These are phyloP conservation scores for Fraxinus nigra DNA, from an alignment of 305 asterid species.

Conservation along the genomic window DNA sequence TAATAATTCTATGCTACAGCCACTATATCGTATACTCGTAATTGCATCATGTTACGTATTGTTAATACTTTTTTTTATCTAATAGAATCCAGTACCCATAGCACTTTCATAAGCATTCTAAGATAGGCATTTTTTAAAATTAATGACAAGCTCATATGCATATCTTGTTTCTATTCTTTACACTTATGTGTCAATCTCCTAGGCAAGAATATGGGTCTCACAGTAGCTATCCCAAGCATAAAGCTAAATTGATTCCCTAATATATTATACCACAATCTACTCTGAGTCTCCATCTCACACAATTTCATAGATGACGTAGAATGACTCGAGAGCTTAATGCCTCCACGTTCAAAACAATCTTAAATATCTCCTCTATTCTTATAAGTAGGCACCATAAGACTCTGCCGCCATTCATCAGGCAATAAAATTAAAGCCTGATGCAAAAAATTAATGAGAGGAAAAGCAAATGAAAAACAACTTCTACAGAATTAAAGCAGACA, in stretches of 20 bases:
- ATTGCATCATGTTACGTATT: neutral
- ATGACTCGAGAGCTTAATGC: neutral
- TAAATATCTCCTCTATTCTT: neutral
- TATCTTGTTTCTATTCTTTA: neutral
- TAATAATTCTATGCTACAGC: neutral
- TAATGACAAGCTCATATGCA: neutral
- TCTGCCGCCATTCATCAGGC: neutral
- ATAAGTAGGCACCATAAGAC: neutral
- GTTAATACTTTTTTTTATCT: neutral
- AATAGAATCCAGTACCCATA: neutral
- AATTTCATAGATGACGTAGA: neutral
- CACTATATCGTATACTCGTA: neutral
- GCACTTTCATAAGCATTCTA: neutral
- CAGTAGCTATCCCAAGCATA: neutral
- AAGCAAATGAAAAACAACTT: constrained; percentile 9
- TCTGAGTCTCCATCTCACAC: neutral
- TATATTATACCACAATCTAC: neutral
- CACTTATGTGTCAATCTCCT: neutral
- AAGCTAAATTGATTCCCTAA: neutral
- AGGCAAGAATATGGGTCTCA: neutral
- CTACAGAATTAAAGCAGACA: constrained; percentile 14
- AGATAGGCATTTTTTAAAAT: neutral
- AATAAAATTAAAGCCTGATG: neutral
- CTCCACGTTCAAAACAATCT: neutral
- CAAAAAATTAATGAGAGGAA: constrained; percentile 9